Percentiles rank a stretch among this genome's conserved stretches.
Evolutionary conservation across 1,284 basidiomycete species (phyloP).

Genomic region (Malassezia equina): DNA sequence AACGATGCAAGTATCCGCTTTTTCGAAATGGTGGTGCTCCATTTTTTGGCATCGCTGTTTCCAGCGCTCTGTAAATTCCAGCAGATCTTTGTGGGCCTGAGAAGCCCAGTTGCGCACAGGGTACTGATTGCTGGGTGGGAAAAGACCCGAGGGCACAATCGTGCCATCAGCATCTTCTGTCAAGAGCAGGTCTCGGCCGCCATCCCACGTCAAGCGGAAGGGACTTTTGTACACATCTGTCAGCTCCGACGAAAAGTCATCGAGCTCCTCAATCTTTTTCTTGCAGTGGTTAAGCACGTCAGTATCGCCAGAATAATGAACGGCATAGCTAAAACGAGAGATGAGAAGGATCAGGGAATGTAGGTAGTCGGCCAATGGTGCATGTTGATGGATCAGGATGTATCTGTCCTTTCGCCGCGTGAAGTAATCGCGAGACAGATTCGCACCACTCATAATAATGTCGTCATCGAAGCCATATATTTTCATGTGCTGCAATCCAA

Average conservation of each 20-base stretch:
- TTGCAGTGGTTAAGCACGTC: not conserved
- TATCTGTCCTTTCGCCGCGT: constrained; percentile 91
- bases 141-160: not conserved
- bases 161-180: constrained; percentile 18
- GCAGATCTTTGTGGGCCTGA: constrained; percentile 15
- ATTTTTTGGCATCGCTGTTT: constrained; percentile 3
- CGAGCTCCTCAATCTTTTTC: not conserved
- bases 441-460: constrained; percentile 88
- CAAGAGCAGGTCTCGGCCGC: constrained; percentile 19
- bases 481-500: constrained; percentile 97
- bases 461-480: constrained; percentile 87
- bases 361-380: constrained; percentile 68
- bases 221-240: constrained; percentile 11
- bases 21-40: not conserved
- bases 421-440: constrained; percentile 87
- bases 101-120: constrained; percentile 21
- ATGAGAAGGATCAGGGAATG: constrained; percentile 64
- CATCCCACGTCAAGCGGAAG: constrained; percentile 32
- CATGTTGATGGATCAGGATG: constrained; percentile 61
- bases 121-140: not conserved
- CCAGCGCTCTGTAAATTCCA: constrained; percentile 28
- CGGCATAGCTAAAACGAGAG: constrained; percentile 62
- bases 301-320: constrained; percentile 14
- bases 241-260: constrained; percentile 10
- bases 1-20: constrained; percentile 31